Percentiles rank a stretch among this genome's conserved stretches.
These are phyloP conservation scores for Fragilaria radians DNA, from an alignment of 108 stramenopile species.

Conservation along the genomic window DNA sequence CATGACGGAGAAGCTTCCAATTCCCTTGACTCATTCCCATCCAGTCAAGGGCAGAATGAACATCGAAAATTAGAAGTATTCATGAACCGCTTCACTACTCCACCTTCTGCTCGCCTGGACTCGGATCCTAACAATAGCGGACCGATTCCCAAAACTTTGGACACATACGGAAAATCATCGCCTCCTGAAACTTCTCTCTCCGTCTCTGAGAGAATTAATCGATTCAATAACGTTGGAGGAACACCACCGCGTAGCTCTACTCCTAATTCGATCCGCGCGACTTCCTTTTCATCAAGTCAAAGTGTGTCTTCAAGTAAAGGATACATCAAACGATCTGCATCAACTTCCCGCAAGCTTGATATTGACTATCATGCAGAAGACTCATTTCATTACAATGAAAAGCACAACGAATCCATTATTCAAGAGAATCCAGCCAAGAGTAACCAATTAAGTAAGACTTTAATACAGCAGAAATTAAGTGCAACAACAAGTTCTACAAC, in stretches of 20 bases:
- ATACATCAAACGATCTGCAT: background rate
- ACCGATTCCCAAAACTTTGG: background rate
- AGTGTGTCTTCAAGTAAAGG: background rate
- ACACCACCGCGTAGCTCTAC: background rate
- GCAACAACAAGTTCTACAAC: background rate
- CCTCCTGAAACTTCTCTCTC: background rate
- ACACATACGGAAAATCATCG: background rate
- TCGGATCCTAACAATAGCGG: background rate
- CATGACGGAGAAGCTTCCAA: background rate
- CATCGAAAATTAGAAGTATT: slow-evolving; percentile 7
- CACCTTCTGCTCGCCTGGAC: slow-evolving; percentile 2
- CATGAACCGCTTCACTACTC: slow-evolving; percentile 8
- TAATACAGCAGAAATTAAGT: background rate
- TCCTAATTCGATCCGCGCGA: background rate
- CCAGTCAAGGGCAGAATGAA: background rate
- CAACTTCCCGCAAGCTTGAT: background rate
- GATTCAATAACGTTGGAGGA: background rate
- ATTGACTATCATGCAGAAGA: background rate
- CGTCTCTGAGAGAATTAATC: background rate
- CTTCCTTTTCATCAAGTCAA: background rate
- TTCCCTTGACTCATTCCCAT: background rate
- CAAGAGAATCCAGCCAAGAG: too few relatives aligned
- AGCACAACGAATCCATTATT: background rate
- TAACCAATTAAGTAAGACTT: too few relatives aligned
- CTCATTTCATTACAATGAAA: background rate